Conservation (phyloP, 495 filamentous ascomycete genomes). For the Penicillium cosmopolitanum region DNA sequence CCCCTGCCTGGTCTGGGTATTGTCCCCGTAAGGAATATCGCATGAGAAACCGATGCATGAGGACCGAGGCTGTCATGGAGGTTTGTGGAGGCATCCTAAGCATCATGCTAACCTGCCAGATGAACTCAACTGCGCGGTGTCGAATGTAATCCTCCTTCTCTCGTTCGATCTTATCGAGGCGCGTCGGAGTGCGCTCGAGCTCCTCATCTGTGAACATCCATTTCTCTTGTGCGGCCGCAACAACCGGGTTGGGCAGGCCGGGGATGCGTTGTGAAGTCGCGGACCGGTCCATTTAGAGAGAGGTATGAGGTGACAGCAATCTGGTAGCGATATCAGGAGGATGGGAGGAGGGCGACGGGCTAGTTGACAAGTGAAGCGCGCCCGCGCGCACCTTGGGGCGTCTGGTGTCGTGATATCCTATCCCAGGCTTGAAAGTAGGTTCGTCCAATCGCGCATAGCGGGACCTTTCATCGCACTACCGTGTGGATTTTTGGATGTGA, state of each 20-base stretch:
- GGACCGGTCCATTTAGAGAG: conserved; percentile 35
- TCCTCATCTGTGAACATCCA: conserved; percentile 92
- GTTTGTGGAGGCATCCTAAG: conserved; percentile 91
- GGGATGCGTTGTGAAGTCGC: conserved; percentile 48
- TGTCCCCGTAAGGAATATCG: conserved; percentile 62
- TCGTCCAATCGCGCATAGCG: conserved; percentile 27
- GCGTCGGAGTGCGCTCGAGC: conserved; percentile 77
- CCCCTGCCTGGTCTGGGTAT: conserved; percentile 50
- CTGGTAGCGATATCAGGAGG: background rate
- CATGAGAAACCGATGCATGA: conserved; percentile 96
- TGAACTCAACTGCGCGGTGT: conserved; percentile 94
- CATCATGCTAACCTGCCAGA: conserved; percentile 89
- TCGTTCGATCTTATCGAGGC: conserved; percentile 75
- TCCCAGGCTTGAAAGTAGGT: conserved; percentile 20
- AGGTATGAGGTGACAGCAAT: background rate
- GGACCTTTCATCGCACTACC: conserved; percentile 32
- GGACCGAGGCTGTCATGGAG: conserved; percentile 86
- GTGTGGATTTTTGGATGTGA: conserved; percentile 1
- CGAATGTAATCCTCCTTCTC: conserved; percentile 77
- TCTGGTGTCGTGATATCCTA: conserved; percentile 7
- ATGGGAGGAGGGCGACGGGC: background rate
- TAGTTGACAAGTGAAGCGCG: conserved; percentile 16
- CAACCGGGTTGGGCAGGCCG: conserved; percentile 50
- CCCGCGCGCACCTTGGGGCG: conserved; percentile 18
- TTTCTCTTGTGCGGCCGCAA: conserved; percentile 65